Conservation (phyloP, 495 filamentous ascomycete species). For the Margaritispora aquatica region DNA sequence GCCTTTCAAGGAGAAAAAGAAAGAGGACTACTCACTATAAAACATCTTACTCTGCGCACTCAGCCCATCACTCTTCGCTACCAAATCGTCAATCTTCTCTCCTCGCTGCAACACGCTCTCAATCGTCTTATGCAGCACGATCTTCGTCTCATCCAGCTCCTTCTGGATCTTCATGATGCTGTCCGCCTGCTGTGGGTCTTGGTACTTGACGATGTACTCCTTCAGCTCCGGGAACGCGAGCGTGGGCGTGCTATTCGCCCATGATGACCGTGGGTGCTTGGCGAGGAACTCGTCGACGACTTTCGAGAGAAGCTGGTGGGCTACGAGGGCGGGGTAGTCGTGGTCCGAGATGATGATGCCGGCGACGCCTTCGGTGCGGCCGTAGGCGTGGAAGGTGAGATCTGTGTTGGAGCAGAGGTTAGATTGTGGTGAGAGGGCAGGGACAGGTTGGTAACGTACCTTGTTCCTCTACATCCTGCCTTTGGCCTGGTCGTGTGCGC, state of each 20-base stretch:
- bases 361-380: slow-evolving; percentile 77
- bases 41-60: slow-evolving; percentile 95
- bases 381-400: slow-evolving; percentile 87
- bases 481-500: slow-evolving; percentile 74
- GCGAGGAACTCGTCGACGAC: slow-evolving; percentile 89
- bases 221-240: slow-evolving; percentile 64
- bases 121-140: slow-evolving; percentile 94
- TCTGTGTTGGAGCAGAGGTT: slow-evolving; percentile 31
- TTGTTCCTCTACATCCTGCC: slow-evolving; percentile 89
- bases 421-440: not conserved
- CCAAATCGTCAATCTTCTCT: slow-evolving; percentile 87
- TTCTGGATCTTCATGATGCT: slow-evolving; percentile 93
- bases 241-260: slow-evolving; percentile 38
- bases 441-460: slow-evolving; percentile 27
- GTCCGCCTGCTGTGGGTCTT: slow-evolving; percentile 83
- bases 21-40: slow-evolving; percentile 54
- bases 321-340: slow-evolving; percentile 83
- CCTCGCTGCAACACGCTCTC: slow-evolving; percentile 80
- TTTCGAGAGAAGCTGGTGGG: slow-evolving; percentile 91
- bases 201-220: slow-evolving; percentile 82
- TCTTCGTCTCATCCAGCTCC: slow-evolving; percentile 97
- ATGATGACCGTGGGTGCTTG: slow-evolving; percentile 61
- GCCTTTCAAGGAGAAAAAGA: not conserved
- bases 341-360: slow-evolving; percentile 86
- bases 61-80: slow-evolving; percentile 81